Base-by-base conservation (phyloP, 2,329 filamentous ascomycete species). In the Ceratocystis cubensis region DNA sequence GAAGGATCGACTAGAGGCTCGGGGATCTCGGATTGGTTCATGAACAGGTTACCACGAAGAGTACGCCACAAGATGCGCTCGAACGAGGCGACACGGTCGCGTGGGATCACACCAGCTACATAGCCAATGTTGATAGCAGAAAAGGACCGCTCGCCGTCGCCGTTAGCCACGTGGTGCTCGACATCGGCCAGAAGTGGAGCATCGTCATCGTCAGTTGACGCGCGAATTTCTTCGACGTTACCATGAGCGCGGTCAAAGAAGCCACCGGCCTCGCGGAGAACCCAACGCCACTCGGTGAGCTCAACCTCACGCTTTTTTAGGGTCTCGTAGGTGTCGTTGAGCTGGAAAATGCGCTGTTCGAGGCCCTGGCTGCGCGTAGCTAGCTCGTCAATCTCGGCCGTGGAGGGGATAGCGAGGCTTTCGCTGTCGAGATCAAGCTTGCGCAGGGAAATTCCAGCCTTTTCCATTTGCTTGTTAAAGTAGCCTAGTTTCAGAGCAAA, bases 111-210 rank as follows among this genome's bases (percentile, higher is more conserved):
- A 77, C 94, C 94, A 65, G 94, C 89, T 65, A 99, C 93, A 73
- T 99, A 99, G 8, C 94, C 94, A 74, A 99, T 99, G 78, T 97
- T 96, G 89, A 97, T 96, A 69, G 91, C 91, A 5, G 91, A 94
- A 76, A 99, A 96, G 53, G 90, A 94, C 70, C 88, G 85, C 73
- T 94, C 90, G 46, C 81, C 87, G 68, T 90, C 88, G 63, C 84
- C 78, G 30, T 59, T 59, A 65, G 82, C 82, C 66, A 80, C 76
- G 69, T 80, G 81, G 74, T 96, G 89, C 76, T 99, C 94, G 64
- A 97, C 84, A 74, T 99, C 94, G 70, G 89, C 88, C 66, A 99
- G 85, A 59, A 99, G 83, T 53, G 95, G 94, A 69, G 94, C 94
- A 77, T 97, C 92, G 74, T 96, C 92, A 68, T 93, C 87, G 71